These are phyloP conservation scores for Sutorius australiensis DNA, from an alignment of 768 basidiomycete genomes.

Conservation along the genomic window DNA sequence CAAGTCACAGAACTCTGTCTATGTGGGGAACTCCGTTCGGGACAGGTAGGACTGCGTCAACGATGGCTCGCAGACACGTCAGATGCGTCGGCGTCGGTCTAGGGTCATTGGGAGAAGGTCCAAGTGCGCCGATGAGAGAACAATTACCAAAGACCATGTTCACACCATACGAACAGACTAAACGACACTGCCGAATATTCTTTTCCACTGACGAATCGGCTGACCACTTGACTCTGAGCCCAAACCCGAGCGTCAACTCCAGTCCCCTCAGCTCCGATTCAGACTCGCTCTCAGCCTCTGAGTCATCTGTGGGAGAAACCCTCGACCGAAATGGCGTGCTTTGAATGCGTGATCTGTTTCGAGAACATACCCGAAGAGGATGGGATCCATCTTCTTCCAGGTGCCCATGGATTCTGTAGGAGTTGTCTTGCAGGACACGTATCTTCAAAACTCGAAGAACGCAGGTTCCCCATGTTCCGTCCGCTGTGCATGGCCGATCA, in stretches of 20 bases:
- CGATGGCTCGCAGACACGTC: not conserved
- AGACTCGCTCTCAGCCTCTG: no score
- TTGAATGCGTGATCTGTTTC: slow-evolving; percentile 55
- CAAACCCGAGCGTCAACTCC: not conserved
- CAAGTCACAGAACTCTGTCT: not conserved
- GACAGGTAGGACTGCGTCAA: not conserved
- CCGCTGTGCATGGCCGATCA: slow-evolving; percentile 47
- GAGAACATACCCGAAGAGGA: slow-evolving; percentile 41
- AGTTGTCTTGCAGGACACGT: slow-evolving; percentile 46
- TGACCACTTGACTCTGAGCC: not conserved
- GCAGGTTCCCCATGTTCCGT: slow-evolving; percentile 55
- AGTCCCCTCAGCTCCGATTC: no score
- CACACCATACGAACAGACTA: slow-evolving; percentile 18
- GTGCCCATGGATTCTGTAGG: slow-evolving; percentile 53
- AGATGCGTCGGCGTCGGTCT: not conserved
- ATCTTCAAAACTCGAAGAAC: slow-evolving; percentile 44
- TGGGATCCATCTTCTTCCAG: slow-evolving; percentile 39
- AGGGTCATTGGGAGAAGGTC: not conserved
- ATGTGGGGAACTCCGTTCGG: not conserved
- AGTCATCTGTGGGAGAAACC: no score
- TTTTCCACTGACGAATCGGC: slow-evolving; percentile 10
- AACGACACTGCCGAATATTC: slow-evolving; percentile 28
- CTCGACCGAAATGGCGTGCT: slow-evolving; percentile 22
- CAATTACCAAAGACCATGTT: not conserved
- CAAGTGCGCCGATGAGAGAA: not conserved